A percentile compares a stretch with the other conserved stretches of the same genome.
These are phyloP conservation scores for Rhynchosporium graminicola DNA, from an alignment of 2,329 filamentous ascomycete genomes.

Conservation along the genomic window DNA sequence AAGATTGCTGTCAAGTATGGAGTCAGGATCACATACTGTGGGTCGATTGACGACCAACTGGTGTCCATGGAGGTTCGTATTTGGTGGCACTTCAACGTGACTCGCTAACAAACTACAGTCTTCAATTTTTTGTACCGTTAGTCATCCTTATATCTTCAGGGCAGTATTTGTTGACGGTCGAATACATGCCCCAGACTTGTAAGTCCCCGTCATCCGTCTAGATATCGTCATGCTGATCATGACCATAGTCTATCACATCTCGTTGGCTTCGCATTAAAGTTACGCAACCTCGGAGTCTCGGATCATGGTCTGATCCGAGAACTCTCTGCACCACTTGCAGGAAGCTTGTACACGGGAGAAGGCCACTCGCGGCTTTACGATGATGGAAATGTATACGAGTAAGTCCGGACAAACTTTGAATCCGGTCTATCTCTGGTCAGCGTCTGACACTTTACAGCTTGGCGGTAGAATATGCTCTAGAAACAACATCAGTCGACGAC, in stretches of 20 bases:
- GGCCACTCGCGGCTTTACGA: conserved; percentile 94
- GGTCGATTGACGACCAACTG: conserved; percentile 95
- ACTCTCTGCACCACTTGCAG: conserved; percentile 82
- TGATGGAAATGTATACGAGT: conserved; percentile 81
- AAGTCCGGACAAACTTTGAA: conserved; percentile 38
- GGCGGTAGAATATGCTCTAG: conserved; percentile 70
- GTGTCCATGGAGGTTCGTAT: conserved; percentile 79
- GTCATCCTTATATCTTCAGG: conserved; percentile 90
- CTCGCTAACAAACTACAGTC: conserved; percentile 52
- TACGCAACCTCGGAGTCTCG: conserved; percentile 88
- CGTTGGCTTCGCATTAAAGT: conserved; percentile 87
- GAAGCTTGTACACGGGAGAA: conserved; percentile 87
- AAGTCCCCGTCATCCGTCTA: conserved; percentile 35
- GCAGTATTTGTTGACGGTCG: conserved; percentile 96
- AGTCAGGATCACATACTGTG: conserved; percentile 81
- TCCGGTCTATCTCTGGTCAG: not conserved
- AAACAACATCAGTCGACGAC: conserved; percentile 61
- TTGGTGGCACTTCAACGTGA: not conserved
- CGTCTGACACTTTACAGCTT: conserved; percentile 47
- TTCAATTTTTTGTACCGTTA: conserved; percentile 80
- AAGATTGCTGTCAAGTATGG: conserved; percentile 75
- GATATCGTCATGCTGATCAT: not conserved
- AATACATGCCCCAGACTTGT: conserved; percentile 89
- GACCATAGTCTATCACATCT: conserved; percentile 73
- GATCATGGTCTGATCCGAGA: conserved; percentile 94